Evolutionary conservation across 2,329 filamentous ascomycete genomes (phyloP).

Genomic region (Periconia sp.): DNA sequence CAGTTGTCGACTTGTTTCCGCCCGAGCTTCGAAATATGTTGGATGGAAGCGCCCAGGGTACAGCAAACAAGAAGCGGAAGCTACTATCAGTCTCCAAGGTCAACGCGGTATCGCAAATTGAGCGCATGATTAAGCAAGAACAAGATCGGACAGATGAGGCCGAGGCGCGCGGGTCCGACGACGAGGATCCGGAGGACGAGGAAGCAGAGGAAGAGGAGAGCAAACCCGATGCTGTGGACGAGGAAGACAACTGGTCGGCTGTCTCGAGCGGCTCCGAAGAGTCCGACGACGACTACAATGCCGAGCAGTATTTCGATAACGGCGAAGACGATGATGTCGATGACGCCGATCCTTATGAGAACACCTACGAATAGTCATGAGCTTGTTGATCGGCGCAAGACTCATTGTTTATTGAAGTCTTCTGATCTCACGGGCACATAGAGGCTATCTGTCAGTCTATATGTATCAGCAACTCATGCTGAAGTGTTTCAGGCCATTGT

Average conservation of each 20-base stretch:
- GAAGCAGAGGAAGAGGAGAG: conserved; percentile 54
- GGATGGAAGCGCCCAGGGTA: conserved; percentile 41
- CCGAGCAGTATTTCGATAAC: conserved; percentile 62
- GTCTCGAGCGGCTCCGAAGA: conserved; percentile 69
- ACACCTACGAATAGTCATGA: conserved; percentile 36
- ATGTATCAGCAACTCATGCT: no score
- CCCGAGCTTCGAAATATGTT: conserved; percentile 63
- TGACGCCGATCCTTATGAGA: conserved; percentile 43
- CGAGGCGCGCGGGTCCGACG: conserved; percentile 52
- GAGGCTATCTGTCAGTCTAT: no score
- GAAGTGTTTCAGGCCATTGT: no score
- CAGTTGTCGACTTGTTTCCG: conserved; percentile 65
- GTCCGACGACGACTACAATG: conserved; percentile 68
- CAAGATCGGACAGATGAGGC: conserved; percentile 53
- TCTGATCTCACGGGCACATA: no score
- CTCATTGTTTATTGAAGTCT: no score
- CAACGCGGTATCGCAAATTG: conserved; percentile 38
- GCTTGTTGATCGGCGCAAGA: background rate
- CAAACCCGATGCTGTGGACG: conserved; percentile 59
- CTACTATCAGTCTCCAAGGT: conserved; percentile 40
- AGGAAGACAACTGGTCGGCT: conserved; percentile 59
- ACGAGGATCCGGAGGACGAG: conserved; percentile 49
- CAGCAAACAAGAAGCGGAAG: conserved; percentile 39
- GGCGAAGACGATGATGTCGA: conserved; percentile 57
- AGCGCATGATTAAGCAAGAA: conserved; percentile 52